Evolutionary conservation across 495 filamentous ascomycete species (phyloP), one percentile per base, ranked within the genome.

Genomic region (Aspergillus ellipticus): DNA sequence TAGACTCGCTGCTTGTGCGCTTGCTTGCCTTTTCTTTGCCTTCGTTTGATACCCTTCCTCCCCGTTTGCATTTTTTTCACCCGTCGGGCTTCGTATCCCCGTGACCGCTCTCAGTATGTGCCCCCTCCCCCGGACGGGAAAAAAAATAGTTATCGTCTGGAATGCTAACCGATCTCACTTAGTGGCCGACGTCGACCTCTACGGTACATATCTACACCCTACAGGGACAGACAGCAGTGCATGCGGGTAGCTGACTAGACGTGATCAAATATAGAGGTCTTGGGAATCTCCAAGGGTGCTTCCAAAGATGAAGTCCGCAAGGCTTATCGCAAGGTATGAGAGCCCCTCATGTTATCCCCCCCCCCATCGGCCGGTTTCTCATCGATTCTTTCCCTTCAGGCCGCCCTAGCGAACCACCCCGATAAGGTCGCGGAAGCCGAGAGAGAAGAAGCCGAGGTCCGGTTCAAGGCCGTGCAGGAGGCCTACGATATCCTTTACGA

Each of bases 401-500:
- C 94, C 56, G 95, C 94, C 1, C 82, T 97, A 35, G 77, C 86
- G 63, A 87, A 86, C 64, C 94, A 98, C 66, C 94, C 94, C 31
- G 94, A 98, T 74, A 98, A 98, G 77, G 94, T 97, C 49, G 80
- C 92, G 60, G 89, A 95, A 73, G 82, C 85, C 22, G 85, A 93
- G 61, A 87, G 94, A 51, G 88, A 81, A 57, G 84, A 83, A 50
- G 90, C 94, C 31, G 93, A 96, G 63, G 79, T 87, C 62, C 89
- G 84, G 57, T 98, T 98, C 82, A 97, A 97, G 73, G 74, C 82
- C 46, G 84, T 96, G 42, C 90, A 87, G 48, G 87, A 94, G 76
- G 94, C 94, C 56, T 98, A 97, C 77, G 94, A 98, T 68, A 96
- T 97, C 66, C 89, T 98, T 45, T 87, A 87, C 72, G 92, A 98